Conservation (phyloP, 176 grass and related monocot genomes). For the Aegilops speltoides region DNA sequence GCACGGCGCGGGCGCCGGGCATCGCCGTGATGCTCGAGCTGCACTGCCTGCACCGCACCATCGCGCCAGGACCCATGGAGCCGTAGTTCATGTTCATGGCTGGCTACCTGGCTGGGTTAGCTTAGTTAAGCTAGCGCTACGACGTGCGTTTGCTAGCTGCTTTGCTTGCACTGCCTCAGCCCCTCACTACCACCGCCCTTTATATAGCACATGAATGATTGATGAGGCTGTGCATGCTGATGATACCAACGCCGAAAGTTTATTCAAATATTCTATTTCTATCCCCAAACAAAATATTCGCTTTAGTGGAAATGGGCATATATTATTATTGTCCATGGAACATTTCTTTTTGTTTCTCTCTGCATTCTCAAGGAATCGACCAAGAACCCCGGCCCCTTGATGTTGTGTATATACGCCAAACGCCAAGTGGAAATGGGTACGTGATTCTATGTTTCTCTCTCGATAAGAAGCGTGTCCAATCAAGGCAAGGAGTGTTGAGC, state of each 20-base stretch:
- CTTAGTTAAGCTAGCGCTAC: background rate
- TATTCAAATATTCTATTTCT: background rate
- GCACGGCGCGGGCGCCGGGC: slow-evolving; percentile 41
- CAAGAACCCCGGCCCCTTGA: background rate
- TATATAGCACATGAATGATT: slow-evolving; percentile 4
- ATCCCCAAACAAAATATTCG: background rate
- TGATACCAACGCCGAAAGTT: background rate
- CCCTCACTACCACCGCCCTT: background rate
- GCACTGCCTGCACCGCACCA: slow-evolving; percentile 38
- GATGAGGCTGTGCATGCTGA: background rate
- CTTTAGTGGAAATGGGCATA: slow-evolving; percentile 18
- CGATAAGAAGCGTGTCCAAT: background rate
- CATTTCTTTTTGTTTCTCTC: background rate
- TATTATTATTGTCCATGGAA: background rate
- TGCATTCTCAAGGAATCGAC: background rate
- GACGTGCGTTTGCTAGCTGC: slow-evolving; percentile 3
- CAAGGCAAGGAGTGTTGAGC: background rate
- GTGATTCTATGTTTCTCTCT: background rate
- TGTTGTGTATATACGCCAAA: background rate
- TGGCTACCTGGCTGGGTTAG: background rate
- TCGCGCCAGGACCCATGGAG: background rate
- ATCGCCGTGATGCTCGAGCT: slow-evolving; percentile 25
- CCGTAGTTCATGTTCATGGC: slow-evolving; percentile 28
- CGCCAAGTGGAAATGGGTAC: background rate
- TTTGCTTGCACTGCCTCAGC: background rate